Percentiles rank a stretch among this genome's conserved stretches.
Evolutionary conservation across 2,329 filamentous ascomycete genomes (phyloP).

Genomic region (Aspergillus bombycis): DNA sequence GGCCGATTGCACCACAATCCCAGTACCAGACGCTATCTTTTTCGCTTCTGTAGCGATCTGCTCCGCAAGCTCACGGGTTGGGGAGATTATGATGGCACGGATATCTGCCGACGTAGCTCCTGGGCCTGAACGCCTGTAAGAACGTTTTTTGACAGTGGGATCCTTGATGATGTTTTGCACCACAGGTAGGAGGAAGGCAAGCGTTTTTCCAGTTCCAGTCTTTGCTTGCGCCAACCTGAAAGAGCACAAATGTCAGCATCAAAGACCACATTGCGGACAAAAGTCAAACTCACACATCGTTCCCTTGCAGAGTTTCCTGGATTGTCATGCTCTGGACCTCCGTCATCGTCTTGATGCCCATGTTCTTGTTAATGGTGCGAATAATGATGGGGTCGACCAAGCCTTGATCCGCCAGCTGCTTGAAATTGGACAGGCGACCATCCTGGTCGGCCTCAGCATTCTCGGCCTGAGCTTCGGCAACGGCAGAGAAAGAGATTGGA

Average conservation of each 20-base stretch:
- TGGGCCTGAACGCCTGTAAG: not conserved
- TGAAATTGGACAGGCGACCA: slow-evolving; percentile 38
- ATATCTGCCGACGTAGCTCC: slow-evolving; percentile 50
- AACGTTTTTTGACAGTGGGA: slow-evolving; percentile 55
- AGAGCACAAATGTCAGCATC: slow-evolving; percentile 24
- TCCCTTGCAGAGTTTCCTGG: slow-evolving; percentile 74
- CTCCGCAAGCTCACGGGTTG: slow-evolving; percentile 65
- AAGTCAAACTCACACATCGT: slow-evolving; percentile 69
- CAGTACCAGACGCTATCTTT: slow-evolving; percentile 67
- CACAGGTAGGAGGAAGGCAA: slow-evolving; percentile 87
- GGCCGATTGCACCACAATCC: slow-evolving; percentile 73
- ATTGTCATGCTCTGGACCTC: slow-evolving; percentile 88
- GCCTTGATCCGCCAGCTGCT: slow-evolving; percentile 39
- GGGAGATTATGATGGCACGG: slow-evolving; percentile 63
- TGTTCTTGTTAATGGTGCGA: slow-evolving; percentile 67
- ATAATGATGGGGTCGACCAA: slow-evolving; percentile 68
- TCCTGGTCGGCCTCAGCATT: slow-evolving; percentile 20
- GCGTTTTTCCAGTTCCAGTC: slow-evolving; percentile 95
- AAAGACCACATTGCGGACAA: not conserved
- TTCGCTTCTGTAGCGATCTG: slow-evolving; percentile 72
- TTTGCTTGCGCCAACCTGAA: slow-evolving; percentile 85
- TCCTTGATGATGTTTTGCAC: slow-evolving; percentile 77
- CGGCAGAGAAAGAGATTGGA: slow-evolving; percentile 28
- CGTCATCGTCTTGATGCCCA: slow-evolving; percentile 85
- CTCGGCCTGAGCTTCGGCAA: slow-evolving; percentile 28